Base-by-base conservation (phyloP, 257 asterid species). In the Solanum tacnaense region DNA sequence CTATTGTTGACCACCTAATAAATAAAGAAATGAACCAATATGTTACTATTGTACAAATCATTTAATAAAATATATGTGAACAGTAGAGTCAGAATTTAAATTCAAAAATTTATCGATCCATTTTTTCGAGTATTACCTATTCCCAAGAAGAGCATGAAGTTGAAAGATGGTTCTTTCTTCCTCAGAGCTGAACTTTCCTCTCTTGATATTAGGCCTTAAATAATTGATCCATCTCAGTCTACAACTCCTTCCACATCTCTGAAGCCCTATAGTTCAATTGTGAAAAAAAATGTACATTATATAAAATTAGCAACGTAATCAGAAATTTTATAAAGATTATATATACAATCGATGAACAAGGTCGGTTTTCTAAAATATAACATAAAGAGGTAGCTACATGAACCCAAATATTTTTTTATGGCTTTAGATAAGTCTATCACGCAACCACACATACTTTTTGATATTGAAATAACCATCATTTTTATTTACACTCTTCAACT, bases 111-210 rank as follows among this genome's bases (percentile, higher is more conserved):
- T 65, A 11, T n/a, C 13, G 13, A 0, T 65, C 32, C 32, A 65
- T 65, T 11, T 65, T n/a, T 67, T 27, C 18, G 20, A 1, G 0
- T 31, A 7, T 71, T 71, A 31, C 78, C 78, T 71, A 71, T 71
- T 71, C 1, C 78, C 78, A 71, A 71, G 78, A 71, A 71, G 41
- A 31, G 78, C 78, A 32, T 71, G 78, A 31, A 71, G 13, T 31
- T 87, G 88, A 58, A 90, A 79, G 21, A 89, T 90, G 88, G 87
- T 89, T 72, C 87, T 90, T n/a, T 90, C 89, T 71, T 89, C 91
- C 36, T 41, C 87, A 38, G 58, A 81, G n/a, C 85, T 86, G 49
- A 90, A 88, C 82, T 88, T 83, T 9, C 92, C 90, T 68, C 89
- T 88, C 87, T 89, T 87, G 27, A 81, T 89, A 49, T 87, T 89